Base-by-base conservation (phyloP, 768 basidiomycete species). In the Kwoniella bestiolae region DNA sequence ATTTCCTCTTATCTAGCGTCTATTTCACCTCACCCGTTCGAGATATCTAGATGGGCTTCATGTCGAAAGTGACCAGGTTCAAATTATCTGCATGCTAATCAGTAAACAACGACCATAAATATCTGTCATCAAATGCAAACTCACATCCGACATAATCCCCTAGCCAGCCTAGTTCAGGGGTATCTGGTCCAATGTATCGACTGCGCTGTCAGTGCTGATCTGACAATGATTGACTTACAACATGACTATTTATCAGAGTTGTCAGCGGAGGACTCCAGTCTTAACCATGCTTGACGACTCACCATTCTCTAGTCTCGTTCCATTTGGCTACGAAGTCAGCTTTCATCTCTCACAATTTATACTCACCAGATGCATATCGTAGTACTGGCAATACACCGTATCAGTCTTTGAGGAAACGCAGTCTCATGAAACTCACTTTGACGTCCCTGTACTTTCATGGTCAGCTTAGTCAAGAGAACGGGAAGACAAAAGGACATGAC, bases 21-120 rank as follows among this genome's bases (percentile, higher is more conserved):
- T 47, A 47, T n/a, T 8, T 14, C 23, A 21, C 3, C 8, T 41
- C 4, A 21, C 4, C 11, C 5, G 8, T 55, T 32, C 14, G 29
- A 34, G 14, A 31, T 34, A 31, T 52, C 12, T 23, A n/a, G 45
- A 63, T 55, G 38, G 52, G 32, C n/a, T 51, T 59, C 57, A 66
- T 66, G 26, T 66, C 65, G 58, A 66, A 53, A 9, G 65, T 66
- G 35, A 66, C 65, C 12, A 60, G 25, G 28, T 60, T 66, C 28
- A 66, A 16, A 29, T 66, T 60, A 46, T 66, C 65, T 66, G 21
- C 14, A 5, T 31, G 11, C 25, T 16, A 3, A 28, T 18, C 23
- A 28, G 51, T n/a, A n/a, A n/a, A n/a, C n/a, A n/a, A n/a, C n/a
- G n/a, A n/a, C n/a, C n/a, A n/a, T n/a, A n/a, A n/a, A n/a, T n/a